Evolutionary conservation across 2,329 filamentous ascomycete genomes (phyloP).

Genomic region (Peltaster fructicola): DNA sequence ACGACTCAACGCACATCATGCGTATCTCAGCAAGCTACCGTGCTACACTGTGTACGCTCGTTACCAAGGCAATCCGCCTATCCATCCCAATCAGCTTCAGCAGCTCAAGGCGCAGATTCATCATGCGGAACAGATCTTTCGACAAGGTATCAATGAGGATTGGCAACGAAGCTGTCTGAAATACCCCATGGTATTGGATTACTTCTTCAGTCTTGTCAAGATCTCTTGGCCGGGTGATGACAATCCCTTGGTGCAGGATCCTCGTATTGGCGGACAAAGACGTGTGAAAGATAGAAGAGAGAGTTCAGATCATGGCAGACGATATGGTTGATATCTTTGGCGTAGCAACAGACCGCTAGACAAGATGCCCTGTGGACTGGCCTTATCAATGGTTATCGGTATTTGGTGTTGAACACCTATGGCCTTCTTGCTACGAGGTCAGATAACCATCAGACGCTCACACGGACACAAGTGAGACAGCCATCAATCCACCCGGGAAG

Average conservation of each 20-base stretch:
- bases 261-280: constrained; percentile 13
- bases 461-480: no score
- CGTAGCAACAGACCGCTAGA: no score
- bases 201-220: constrained; percentile 57
- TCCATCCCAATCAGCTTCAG: constrained; percentile 23
- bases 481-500: no score
- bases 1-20: constrained; percentile 24
- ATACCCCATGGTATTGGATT: constrained; percentile 68
- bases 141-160: constrained; percentile 60
- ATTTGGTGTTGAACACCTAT: no score
- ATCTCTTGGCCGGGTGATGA: constrained; percentile 44
- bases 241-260: constrained; percentile 20
- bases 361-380: no score
- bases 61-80: constrained; percentile 27
- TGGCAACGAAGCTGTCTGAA: constrained; percentile 59
- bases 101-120: constrained; percentile 35
- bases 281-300: no score
- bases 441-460: no score
- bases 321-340: no score
- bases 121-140: constrained; percentile 46
- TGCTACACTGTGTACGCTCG: constrained; percentile 30
- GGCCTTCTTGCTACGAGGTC: no score
- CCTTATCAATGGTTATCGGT: no score
- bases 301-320: no score
- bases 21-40: constrained; percentile 27